A percentile compares a stretch with the other conserved stretches of the same genome.
Conservation (phyloP, 176 grass and related monocot genomes). For the Rhynchospora breviuscula region DNA sequence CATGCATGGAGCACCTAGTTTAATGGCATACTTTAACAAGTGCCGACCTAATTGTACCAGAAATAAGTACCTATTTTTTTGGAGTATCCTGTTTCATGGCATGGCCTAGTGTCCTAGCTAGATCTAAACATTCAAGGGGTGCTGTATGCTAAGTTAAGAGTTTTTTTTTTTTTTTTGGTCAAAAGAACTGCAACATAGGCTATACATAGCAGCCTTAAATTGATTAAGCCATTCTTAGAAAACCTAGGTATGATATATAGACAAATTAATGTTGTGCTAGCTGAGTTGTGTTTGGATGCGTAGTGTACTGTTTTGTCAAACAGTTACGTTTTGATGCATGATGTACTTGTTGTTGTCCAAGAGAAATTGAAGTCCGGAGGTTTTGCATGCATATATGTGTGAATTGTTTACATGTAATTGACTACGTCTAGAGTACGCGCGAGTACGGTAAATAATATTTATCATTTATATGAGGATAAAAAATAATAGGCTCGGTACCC, state of each 20-base stretch:
- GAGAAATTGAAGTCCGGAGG: no score
- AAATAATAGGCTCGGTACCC: no score
- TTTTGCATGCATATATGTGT: no score
- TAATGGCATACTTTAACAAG: background rate
- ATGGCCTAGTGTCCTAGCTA: background rate
- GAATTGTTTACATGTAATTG: no score
- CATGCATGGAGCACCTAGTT: background rate
- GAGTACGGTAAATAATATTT: no score
- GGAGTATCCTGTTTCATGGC: background rate
- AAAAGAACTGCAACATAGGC: background rate
- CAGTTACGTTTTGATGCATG: no score
- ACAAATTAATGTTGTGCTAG: background rate
- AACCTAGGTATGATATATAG: background rate
- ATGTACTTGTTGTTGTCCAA: no score
- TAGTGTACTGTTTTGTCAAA: background rate
- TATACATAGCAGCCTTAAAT: background rate
- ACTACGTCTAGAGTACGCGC: no score
- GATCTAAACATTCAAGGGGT: background rate
- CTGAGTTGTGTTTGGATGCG: background rate
- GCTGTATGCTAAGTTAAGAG: background rate
- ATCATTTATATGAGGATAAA: no score
- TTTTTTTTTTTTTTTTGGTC: background rate
- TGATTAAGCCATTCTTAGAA: background rate
- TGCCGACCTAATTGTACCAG: background rate
- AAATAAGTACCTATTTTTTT: constrained; percentile 3